A percentile compares a stretch with the other conserved stretches of the same genome.
These are phyloP conservation scores for Cadophora gregata DNA, from an alignment of 2,329 filamentous ascomycete genomes.

Conservation along the genomic window DNA sequence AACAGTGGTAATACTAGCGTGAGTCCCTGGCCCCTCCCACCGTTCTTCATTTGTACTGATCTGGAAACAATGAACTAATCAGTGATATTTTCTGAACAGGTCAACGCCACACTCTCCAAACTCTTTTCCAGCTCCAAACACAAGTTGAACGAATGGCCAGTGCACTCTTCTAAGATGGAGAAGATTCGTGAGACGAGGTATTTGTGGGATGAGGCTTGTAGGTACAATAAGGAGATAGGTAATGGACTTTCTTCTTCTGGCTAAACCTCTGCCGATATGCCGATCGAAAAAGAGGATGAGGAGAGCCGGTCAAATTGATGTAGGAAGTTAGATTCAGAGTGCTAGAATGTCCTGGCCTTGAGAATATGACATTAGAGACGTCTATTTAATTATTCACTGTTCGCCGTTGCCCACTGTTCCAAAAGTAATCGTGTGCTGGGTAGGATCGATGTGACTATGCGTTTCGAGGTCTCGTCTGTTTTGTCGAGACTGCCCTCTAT, in stretches of 20 bases:
- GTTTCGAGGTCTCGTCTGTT: too few species aligned
- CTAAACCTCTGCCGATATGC: too few species aligned
- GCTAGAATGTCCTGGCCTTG: neutral
- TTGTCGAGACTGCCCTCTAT: too few species aligned
- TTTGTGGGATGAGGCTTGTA: conserved; percentile 3
- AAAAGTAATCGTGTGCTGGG: too few species aligned
- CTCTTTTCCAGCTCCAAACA: neutral
- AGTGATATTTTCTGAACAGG: too few species aligned
- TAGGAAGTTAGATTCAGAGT: neutral
- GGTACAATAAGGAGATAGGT: neutral
- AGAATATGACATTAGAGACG: neutral
- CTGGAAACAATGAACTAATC: neutral
- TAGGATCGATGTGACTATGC: too few species aligned
- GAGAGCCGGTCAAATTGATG: neutral
- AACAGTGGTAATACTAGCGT: neutral
- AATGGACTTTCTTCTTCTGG: neutral
- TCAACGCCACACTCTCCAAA: neutral
- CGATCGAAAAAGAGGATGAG: neutral
- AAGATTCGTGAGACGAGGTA: neutral
- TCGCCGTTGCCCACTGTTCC: too few species aligned
- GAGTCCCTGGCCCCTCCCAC: neutral
- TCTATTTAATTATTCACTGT: neutral
- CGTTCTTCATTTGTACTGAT: neutral
- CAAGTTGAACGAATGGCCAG: neutral
- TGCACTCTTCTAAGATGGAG: neutral